These are phyloP conservation scores for Sarocladium brachiariae DNA, from an alignment of 2,329 filamentous ascomycete species.

Conservation along the genomic window DNA sequence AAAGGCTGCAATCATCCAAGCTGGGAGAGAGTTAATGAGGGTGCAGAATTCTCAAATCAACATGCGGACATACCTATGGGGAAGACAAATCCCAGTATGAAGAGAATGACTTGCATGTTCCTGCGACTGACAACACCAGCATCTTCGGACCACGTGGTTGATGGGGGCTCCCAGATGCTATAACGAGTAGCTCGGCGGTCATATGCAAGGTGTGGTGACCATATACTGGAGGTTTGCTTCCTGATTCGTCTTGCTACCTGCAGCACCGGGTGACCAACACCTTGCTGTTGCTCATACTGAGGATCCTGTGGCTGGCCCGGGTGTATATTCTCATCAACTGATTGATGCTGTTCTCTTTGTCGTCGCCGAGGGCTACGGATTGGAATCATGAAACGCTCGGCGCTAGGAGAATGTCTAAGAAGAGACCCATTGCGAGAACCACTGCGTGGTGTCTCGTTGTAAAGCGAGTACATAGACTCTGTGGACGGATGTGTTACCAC, in stretches of 20 bases:
- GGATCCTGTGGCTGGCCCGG: background rate
- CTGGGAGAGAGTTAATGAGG: conserved; percentile 31
- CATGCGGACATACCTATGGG: conserved; percentile 54
- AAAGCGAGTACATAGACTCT: conserved; percentile 39
- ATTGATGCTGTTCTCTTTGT: conserved; percentile 27
- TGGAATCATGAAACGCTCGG: conserved; percentile 38
- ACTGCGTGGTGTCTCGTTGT: conserved; percentile 31
- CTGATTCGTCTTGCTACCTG: conserved; percentile 23
- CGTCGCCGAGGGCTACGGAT: conserved; percentile 41
- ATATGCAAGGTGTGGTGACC: conserved; percentile 65
- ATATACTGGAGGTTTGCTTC: conserved; percentile 54
- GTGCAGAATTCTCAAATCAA: conserved; percentile 7
- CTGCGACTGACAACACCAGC: conserved; percentile 56
- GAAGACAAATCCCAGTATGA: conserved; percentile 70
- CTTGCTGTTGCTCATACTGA: conserved; percentile 3
- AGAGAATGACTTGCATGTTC: conserved; percentile 69
- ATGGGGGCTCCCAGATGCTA: conserved; percentile 69
- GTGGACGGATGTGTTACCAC: conserved; percentile 39
- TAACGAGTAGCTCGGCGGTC: conserved; percentile 53
- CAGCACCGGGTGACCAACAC: conserved; percentile 15
- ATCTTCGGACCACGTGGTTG: conserved; percentile 56
- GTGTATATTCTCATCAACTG: conserved; percentile 2
- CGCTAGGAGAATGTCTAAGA: conserved; percentile 41
- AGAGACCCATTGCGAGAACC: conserved; percentile 32
- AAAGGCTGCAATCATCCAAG: conserved; percentile 74